phyloP scores from a whole-genome alignment of 345 rosid genomes.

The Aquilaria yunnanensis region DNA sequence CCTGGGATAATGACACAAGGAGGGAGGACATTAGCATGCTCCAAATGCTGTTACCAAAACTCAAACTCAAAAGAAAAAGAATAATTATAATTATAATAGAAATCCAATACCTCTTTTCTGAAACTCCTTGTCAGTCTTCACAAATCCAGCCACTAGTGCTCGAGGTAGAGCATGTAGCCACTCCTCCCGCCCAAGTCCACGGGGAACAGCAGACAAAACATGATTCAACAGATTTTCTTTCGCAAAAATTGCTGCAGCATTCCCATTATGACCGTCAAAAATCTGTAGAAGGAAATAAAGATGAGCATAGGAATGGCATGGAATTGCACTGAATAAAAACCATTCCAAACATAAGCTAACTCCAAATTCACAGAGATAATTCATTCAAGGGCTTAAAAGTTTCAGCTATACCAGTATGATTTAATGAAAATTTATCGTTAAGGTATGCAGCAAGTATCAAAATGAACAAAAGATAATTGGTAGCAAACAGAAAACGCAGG shows the following conservation, averaged over 20 bases:
- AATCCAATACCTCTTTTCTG: conserved; percentile 64
- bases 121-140: conserved; percentile 90
- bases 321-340: background rate
- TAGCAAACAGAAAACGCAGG: no score
- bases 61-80: conserved; percentile 4
- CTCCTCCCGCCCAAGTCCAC: conserved; percentile 66
- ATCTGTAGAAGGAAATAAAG: conserved; percentile 34
- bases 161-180: conserved; percentile 90
- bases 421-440: no score
- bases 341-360: background rate
- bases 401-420: no score
- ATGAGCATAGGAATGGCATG: conserved; percentile 1
- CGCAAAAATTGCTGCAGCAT: conserved; percentile 80
- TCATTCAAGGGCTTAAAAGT: no score
- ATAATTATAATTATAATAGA: conserved; percentile 4
- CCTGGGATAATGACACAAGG: conserved; percentile 34
- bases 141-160: conserved; percentile 89
- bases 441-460: no score
- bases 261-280: conserved; percentile 93
- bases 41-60: conserved; percentile 3
- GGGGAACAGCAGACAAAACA: conserved; percentile 68
- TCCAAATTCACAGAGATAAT: background rate
- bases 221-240: conserved; percentile 66
- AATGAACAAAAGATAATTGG: no score
- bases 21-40: conserved; percentile 10